Conservation (phyloP, 2,329 filamentous ascomycete species). For the Diplodia seriata region DNA sequence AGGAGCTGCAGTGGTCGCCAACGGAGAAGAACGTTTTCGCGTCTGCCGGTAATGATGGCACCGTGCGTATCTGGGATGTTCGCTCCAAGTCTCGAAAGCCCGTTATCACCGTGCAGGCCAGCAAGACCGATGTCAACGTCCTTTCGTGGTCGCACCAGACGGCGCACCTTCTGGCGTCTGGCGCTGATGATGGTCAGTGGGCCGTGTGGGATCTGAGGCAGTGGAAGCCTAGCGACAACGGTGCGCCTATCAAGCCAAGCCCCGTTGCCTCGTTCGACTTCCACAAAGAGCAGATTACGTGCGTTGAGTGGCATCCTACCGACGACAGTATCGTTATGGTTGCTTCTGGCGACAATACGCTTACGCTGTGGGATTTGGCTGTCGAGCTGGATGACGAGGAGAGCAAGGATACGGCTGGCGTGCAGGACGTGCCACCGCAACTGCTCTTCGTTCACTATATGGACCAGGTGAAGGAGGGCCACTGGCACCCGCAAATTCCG, state of each 20-base stretch:
- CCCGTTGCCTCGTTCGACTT: conserved; percentile 94
- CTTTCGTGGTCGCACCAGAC: conserved; percentile 94
- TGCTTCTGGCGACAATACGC: conserved; percentile 88
- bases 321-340: conserved; percentile 96
- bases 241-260: conserved; percentile 63
- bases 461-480: conserved; percentile 90
- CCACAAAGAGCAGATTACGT: conserved; percentile 96
- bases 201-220: conserved; percentile 94
- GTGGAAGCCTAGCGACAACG: conserved; percentile 76
- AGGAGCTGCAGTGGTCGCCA: conserved; percentile 97
- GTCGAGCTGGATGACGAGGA: conserved; percentile 98
- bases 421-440: conserved; percentile 91
- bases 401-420: conserved; percentile 84
- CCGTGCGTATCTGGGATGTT: conserved; percentile 94
- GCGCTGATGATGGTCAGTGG: conserved; percentile 93
- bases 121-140: conserved; percentile 88
- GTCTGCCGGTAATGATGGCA: conserved; percentile 91
- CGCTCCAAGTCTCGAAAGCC: conserved; percentile 87
- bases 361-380: conserved; percentile 95
- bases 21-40: conserved; percentile 93
- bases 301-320: conserved; percentile 95
- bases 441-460: conserved; percentile 96
- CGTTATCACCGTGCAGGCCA: conserved; percentile 86
- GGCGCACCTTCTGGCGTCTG: conserved; percentile 86
- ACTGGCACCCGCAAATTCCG: conserved; percentile 97